Evolutionary conservation across 2,329 filamentous ascomycete genomes (phyloP), one percentile per base, ranked within the genome.

Genomic region (Fusarium sp.): DNA sequence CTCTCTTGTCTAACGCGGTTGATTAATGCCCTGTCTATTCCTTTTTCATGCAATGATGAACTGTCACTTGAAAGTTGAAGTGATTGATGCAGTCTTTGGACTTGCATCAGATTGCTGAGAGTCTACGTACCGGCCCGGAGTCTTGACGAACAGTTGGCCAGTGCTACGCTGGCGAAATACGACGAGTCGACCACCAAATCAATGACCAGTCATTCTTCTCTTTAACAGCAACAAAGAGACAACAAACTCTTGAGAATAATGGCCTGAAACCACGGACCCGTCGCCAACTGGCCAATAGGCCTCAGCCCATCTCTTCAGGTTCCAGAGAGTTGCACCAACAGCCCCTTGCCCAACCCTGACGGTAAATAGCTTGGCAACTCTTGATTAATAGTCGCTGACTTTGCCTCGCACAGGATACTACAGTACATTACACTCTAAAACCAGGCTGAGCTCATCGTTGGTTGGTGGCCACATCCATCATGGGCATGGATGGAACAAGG

Each of bases 131-230:
- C 35, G 38, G 40, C 18, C 33, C 21, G 32, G 40, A 49, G 58
- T 42, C 61, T 59, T 70, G 68, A 78, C 65, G 77, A 79, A 77
- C 75, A 64, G 69, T 69, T 79, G 77, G 77, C 75, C 72, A 73
- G 72, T 78, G 77, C 76, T 53, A 73, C 71, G 67, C 64, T 67
- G 54, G 37, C 59, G 38, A 71, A 73, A 78, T 76, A 75, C 75
- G 75, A 76, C 61, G 12, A 75, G 71, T 72, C 71, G 62, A 72
- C 56, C 63, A 33, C 52, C 49, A 32, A 53, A 33, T 46, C 52
- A 71, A 42, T 63, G 70, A 73, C 67, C 66, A 75, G 66, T 74
- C 72, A 74, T 63, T 64, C 38, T 28, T n/a, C 12, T 47, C 33
- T 60, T 47, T 19, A 35, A 9, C 49, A 28, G n/a, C 11, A 28